phyloP scores from a whole-genome alignment of 2,329 filamentous ascomycete genomes.

The Fusarium sulawesiense region DNA sequence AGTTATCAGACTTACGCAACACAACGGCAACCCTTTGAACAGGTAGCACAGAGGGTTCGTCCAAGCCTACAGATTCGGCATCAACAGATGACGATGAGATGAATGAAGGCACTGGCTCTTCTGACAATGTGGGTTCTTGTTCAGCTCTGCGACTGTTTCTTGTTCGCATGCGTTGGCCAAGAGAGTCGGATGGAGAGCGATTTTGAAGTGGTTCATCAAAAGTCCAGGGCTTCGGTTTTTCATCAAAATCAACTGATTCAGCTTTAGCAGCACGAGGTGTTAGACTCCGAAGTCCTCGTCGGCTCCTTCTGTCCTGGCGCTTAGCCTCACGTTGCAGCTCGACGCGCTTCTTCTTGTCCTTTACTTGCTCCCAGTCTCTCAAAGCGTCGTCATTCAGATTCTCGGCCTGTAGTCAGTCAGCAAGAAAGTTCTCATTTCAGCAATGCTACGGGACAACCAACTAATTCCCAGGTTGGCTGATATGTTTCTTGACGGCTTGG shows the following conservation, averaged over 20 bases:
- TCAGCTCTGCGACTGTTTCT: constrained; percentile 40
- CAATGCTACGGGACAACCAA: constrained; percentile 6
- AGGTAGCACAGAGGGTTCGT: constrained; percentile 16
- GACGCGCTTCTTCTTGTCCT: constrained; percentile 11
- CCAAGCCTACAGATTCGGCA: constrained; percentile 27
- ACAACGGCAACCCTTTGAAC: constrained; percentile 45
- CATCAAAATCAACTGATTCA: constrained; percentile 10
- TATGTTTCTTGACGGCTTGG: constrained; percentile 50
- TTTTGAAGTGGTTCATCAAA: constrained; percentile 23
- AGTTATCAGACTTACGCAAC: constrained; percentile 47
- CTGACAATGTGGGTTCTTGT: constrained; percentile 42
- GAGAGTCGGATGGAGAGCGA: constrained; percentile 22
- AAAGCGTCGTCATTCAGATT: constrained; percentile 37
- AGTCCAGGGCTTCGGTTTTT: constrained; percentile 39
- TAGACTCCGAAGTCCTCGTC: constrained; percentile 4
- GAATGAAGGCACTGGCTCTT: constrained; percentile 49
- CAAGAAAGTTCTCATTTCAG: not conserved
- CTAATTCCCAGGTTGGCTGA: constrained; percentile 51
- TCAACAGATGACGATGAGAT: constrained; percentile 45
- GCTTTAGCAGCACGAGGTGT: constrained; percentile 3
- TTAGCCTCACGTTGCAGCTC: not conserved
- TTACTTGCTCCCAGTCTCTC: constrained; percentile 49
- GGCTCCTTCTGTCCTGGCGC: constrained; percentile 12
- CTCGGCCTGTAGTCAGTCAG: not conserved
- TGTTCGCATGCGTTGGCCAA: constrained; percentile 31